Conservation (phyloP, 2,329 filamentous ascomycete species). For the Pyricularia sp. region DNA sequence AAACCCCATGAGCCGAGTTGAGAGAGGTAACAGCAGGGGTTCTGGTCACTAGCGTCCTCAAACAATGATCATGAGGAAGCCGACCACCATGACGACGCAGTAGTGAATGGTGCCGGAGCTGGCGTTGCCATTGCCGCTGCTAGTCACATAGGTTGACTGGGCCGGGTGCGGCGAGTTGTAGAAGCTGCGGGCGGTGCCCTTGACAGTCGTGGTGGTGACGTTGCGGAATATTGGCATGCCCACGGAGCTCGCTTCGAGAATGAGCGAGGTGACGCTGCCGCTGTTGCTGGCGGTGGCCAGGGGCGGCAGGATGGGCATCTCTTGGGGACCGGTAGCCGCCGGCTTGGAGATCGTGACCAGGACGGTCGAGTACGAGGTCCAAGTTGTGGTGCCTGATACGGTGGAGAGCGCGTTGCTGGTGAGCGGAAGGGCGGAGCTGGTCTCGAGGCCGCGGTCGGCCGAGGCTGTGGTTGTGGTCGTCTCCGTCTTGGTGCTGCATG, state of each 20-base stretch:
- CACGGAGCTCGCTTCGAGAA: background rate
- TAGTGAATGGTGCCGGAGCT: slow-evolving; percentile 21
- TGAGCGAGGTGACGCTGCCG: slow-evolving; percentile 8
- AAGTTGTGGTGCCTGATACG: background rate
- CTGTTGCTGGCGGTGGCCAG: background rate
- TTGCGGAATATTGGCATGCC: slow-evolving; percentile 21
- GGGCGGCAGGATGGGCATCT: background rate
- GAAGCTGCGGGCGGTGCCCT: slow-evolving; percentile 9
- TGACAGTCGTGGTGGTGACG: slow-evolving; percentile 11
- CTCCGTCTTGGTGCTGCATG: background rate
- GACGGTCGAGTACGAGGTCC: slow-evolving; percentile 8
- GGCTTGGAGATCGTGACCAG: background rate
- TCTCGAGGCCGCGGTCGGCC: slow-evolving; percentile 8
- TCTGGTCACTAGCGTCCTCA: slow-evolving; percentile 12
- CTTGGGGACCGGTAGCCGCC: background rate
- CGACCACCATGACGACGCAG: slow-evolving; percentile 26
- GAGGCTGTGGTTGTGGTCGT: slow-evolving; percentile 11
- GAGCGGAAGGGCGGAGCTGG: slow-evolving; percentile 6
- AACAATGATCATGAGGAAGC: slow-evolving; percentile 22
- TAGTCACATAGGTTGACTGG: slow-evolving; percentile 18
- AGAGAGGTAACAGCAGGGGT: background rate
- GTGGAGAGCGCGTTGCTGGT: background rate
- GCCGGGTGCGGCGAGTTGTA: slow-evolving; percentile 6
- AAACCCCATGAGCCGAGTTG: background rate
- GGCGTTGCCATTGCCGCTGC: slow-evolving; percentile 21